phyloP scores from a whole-genome alignment of 2,329 filamentous ascomycete genomes.

The Ceratocystis lukuohia region DNA sequence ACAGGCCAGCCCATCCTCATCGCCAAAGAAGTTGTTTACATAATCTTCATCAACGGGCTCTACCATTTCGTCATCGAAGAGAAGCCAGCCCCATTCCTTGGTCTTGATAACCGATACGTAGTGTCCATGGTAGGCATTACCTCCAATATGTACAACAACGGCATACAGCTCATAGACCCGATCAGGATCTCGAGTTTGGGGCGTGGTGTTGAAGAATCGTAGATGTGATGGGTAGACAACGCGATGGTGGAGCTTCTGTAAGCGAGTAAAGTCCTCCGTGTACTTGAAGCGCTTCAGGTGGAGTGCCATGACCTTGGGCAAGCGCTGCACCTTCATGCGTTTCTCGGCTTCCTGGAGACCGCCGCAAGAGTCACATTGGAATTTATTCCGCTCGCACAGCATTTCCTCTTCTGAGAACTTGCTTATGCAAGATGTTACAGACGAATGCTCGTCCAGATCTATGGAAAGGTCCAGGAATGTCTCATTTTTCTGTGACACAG shows the following conservation, averaged over 20 bases:
- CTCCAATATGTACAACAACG: slow-evolving; percentile 92
- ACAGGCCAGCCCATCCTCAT: slow-evolving; percentile 78
- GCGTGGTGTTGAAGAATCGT: slow-evolving; percentile 92
- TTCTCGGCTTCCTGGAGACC: slow-evolving; percentile 96
- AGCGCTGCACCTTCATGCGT: slow-evolving; percentile 94
- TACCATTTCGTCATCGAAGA: slow-evolving; percentile 98
- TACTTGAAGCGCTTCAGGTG: slow-evolving; percentile 98
- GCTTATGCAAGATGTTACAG: slow-evolving; percentile 83
- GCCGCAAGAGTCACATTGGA: slow-evolving; percentile 94
- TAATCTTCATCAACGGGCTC: slow-evolving; percentile 95
- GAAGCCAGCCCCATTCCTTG: slow-evolving; percentile 82
- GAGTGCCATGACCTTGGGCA: slow-evolving; percentile 81
- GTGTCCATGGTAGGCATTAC: slow-evolving; percentile 92
- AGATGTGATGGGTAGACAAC: slow-evolving; percentile 96
- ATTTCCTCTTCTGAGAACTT: slow-evolving; percentile 98
- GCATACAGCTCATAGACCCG: slow-evolving; percentile 92
- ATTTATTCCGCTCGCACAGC: slow-evolving; percentile 96
- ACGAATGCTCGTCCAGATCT: slow-evolving; percentile 87
- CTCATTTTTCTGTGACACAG: slow-evolving; percentile 86
- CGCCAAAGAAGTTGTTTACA: slow-evolving; percentile 93
- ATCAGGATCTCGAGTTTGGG: slow-evolving; percentile 87
- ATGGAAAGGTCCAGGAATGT: slow-evolving; percentile 93
- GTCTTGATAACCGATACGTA: slow-evolving; percentile 98
- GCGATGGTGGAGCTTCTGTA: slow-evolving; percentile 93
- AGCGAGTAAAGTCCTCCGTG: slow-evolving; percentile 80